A percentile compares a stretch with the other conserved stretches of the same genome.
Evolutionary conservation across 768 basidiomycete species (phyloP).

Genomic region (Boletus rubropictus): DNA sequence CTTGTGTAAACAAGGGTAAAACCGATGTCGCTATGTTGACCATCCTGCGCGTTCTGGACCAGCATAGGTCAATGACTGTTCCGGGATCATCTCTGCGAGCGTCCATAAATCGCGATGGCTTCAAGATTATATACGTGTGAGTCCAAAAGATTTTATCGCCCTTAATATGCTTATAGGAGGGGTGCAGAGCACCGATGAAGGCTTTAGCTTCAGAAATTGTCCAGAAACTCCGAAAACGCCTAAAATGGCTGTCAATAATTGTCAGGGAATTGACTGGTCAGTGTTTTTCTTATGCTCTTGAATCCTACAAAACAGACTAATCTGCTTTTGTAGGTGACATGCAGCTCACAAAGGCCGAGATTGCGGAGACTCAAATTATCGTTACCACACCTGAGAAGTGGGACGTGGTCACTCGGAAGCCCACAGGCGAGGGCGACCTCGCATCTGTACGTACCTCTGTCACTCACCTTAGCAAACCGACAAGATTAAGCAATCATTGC

Average conservation of each 20-base stretch:
- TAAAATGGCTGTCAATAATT: conserved; percentile 80
- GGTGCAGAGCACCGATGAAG: conserved; percentile 89
- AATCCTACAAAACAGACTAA: not conserved
- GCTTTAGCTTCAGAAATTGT: conserved; percentile 94
- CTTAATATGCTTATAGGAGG: not conserved
- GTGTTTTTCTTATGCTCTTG: conserved; percentile 6
- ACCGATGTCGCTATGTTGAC: conserved; percentile 96
- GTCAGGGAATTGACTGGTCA: conserved; percentile 88
- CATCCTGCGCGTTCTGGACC: conserved; percentile 81
- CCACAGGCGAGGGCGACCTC: conserved; percentile 95
- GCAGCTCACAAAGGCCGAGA: conserved; percentile 92
- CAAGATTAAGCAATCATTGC: conserved; percentile 1
- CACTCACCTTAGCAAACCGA: not conserved
- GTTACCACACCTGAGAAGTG: conserved; percentile 99
- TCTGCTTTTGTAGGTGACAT: conserved; percentile 60
- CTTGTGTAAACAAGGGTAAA: conserved; percentile 67
- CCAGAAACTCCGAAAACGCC: conserved; percentile 82
- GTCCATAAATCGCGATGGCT: conserved; percentile 61
- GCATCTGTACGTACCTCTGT: conserved; percentile 58
- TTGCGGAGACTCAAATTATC: conserved; percentile 93
- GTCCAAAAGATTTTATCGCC: conserved; percentile 14
- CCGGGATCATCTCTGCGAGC: conserved; percentile 33
- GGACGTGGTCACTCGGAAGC: conserved; percentile 98
- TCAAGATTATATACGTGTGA: conserved; percentile 97
- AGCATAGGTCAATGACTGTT: conserved; percentile 44